Evolutionary conservation across 331 rosid species (phyloP).

Genomic region (Malus hybrid): DNA sequence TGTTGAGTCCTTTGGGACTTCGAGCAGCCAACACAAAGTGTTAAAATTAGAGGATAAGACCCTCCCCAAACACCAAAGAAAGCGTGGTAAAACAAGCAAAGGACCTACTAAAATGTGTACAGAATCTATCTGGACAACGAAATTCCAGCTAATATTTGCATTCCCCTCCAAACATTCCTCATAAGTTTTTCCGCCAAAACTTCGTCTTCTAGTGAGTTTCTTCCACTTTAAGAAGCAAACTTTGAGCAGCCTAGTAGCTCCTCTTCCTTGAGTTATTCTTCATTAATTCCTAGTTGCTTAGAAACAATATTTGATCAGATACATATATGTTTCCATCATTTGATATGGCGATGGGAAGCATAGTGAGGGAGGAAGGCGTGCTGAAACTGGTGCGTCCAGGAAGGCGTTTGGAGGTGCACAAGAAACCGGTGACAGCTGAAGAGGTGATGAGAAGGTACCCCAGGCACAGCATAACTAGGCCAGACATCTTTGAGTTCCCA

Average conservation of each 20-base stretch:
- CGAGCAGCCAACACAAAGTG: background rate
- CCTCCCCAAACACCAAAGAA: too few species aligned
- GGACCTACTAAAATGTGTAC: background rate
- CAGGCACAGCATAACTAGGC: conserved; percentile 53
- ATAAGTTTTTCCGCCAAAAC: conserved; percentile 1
- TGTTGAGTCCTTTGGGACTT: background rate
- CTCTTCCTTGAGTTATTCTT: conserved; percentile 9
- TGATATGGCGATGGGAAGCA: conserved; percentile 18
- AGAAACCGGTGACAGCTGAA: conserved; percentile 37
- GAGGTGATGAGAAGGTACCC: conserved; percentile 57
- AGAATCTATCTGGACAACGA: background rate
- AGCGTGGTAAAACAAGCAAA: background rate
- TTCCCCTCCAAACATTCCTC: conserved; percentile 21
- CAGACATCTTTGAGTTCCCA: conserved; percentile 57
- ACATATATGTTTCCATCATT: background rate
- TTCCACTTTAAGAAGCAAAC: conserved; percentile 11
- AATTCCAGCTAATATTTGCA: conserved; percentile 5
- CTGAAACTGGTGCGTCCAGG: conserved; percentile 59
- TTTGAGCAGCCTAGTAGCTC: background rate
- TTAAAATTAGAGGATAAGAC: background rate
- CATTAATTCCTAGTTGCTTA: background rate
- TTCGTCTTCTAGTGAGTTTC: conserved; percentile 9
- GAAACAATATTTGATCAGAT: background rate
- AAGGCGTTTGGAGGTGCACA: conserved; percentile 37
- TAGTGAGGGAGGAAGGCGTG: conserved; percentile 22